Conservation (phyloP, 371 early-diverging fungal species). For the Lichtheimia corymbifera region DNA sequence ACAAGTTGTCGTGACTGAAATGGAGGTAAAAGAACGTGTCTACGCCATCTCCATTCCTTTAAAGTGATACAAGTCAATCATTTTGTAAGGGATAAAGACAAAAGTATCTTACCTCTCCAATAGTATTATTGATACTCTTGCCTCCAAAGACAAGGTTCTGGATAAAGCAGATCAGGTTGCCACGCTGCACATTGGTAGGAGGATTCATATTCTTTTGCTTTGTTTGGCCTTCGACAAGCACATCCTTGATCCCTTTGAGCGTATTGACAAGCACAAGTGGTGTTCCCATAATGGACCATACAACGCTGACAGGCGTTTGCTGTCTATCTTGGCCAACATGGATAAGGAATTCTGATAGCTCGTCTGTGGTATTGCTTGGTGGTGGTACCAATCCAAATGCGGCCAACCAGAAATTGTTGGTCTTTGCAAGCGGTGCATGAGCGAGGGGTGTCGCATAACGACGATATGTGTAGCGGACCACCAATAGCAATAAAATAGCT, state of each 20-base stretch:
- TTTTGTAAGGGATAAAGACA: background rate
- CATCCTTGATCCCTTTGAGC: constrained; percentile 44
- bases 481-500: background rate
- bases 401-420: constrained; percentile 30
- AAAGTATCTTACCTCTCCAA: constrained; percentile 43
- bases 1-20: constrained; percentile 49
- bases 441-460: constrained; percentile 32
- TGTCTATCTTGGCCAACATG: constrained; percentile 30
- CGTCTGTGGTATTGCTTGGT: constrained; percentile 31
- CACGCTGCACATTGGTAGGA: constrained; percentile 33
- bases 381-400: constrained; percentile 47
- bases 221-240: constrained; percentile 43
- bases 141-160: constrained; percentile 56
- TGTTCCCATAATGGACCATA: constrained; percentile 41
- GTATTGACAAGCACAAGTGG: constrained; percentile 46
- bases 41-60: constrained; percentile 57
- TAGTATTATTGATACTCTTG: constrained; percentile 38
- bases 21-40: constrained; percentile 44
- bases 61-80: background rate
- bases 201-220: constrained; percentile 14
- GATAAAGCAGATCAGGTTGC: constrained; percentile 39
- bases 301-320: constrained; percentile 38
- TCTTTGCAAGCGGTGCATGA: constrained; percentile 26
- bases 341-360: constrained; percentile 40
- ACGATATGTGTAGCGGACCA: constrained; percentile 19